phyloP scores from a whole-genome alignment of 164 flowering plant species.

The Stephania japonica region DNA sequence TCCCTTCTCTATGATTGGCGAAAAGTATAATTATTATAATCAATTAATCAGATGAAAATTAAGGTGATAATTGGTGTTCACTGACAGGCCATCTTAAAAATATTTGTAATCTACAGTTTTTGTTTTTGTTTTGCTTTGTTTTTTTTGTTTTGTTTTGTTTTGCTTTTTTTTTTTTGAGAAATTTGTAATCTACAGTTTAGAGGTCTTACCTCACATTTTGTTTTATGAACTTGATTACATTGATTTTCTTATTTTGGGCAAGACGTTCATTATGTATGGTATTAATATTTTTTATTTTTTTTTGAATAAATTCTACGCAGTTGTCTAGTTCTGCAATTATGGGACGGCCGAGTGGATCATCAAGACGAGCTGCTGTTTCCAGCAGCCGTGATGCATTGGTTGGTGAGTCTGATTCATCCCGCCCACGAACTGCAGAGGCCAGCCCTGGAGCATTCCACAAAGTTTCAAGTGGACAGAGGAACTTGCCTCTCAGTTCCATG shows the following conservation, averaged over 20 bases:
- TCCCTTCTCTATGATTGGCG: not conserved
- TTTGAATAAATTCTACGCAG: slow-evolving; percentile 30
- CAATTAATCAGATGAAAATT: not conserved
- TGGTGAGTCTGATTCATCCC: slow-evolving; percentile 51
- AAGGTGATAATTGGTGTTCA: not conserved
- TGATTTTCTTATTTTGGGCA: not conserved
- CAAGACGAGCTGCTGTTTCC: slow-evolving; percentile 64
- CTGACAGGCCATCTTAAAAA: not conserved
- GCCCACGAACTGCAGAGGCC: slow-evolving; percentile 59
- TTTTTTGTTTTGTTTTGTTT: too few species aligned
- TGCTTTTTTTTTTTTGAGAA: too few species aligned
- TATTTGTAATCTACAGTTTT: too few species aligned
- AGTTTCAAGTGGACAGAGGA: slow-evolving; percentile 50
- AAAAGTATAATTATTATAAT: too few species aligned
- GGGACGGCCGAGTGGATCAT: slow-evolving; percentile 68
- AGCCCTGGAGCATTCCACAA: slow-evolving; percentile 59
- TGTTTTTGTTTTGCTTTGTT: too few species aligned
- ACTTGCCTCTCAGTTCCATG: slow-evolving; percentile 54
- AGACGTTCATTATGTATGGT: not conserved
- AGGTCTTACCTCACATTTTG: not conserved
- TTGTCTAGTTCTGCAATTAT: slow-evolving; percentile 43
- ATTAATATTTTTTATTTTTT: too few species aligned
- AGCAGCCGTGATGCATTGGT: slow-evolving; percentile 57
- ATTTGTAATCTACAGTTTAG: too few species aligned
- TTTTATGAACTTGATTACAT: not conserved